Evolutionary conservation across 768 basidiomycete genomes (phyloP), one percentile per base, ranked within the genome.

Genomic region (Amanita fuliginea): DNA sequence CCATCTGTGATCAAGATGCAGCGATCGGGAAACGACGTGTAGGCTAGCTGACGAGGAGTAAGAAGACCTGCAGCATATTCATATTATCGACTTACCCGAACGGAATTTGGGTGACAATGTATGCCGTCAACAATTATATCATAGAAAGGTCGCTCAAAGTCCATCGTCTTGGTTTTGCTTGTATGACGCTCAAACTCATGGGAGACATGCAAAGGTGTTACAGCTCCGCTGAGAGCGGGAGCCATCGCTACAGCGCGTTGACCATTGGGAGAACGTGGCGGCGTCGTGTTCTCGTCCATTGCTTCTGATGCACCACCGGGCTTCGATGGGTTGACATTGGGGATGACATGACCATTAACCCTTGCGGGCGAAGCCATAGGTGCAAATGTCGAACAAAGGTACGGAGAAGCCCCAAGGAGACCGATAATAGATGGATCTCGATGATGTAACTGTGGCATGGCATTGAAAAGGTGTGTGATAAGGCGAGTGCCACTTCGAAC

Each of bases 381-480:
- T 2, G 71, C 65, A 46, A 68, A 62, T 0, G 64, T 64, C 4
- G 72, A 68, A 19, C 72, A 72, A 33, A 79, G 64, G 58, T 78
- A 74, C 1, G 83, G 85, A 11, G 83, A 83, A 35, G 88, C 77
- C 22, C 89, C 89, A 46, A 95, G 67, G 6, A 94, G 74, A 22
- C 92, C 92, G 49, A 94, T 90, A 59, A 94, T 89, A 9, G 87
- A 87, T 9, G 92, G 91, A 61, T 93, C 90, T 30, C 92, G 77
- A 61, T 95, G 91, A 61, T 94, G 86, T 34, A 89, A 64, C 57
- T 86, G 86, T 11, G 86, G 86, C 90, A 92, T 92, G 6, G 90
- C 88, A 56, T 95, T 95, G 79, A 91, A 93, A 21, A 94, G 70
- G 64, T 94, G 92, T 0, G 92, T 94, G 55, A 94, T 88, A 51